phyloP scores from a whole-genome alignment of 2,329 filamentous ascomycete species.

The Falciphora oryzae region DNA sequence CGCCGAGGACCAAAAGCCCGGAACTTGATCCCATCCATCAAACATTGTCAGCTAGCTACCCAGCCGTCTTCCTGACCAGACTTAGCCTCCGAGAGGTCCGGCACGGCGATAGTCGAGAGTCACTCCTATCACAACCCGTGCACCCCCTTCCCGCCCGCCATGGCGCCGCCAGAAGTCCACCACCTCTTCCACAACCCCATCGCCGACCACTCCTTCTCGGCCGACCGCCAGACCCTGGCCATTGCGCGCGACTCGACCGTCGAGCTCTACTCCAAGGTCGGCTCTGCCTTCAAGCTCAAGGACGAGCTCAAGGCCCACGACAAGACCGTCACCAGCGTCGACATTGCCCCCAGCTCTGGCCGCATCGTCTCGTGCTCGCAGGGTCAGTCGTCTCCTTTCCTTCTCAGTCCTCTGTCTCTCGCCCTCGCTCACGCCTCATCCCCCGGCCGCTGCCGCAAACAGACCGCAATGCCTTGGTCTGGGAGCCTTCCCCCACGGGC shows the following conservation, averaged over 20 bases:
- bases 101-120: slow-evolving; percentile 87
- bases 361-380: slow-evolving; percentile 98
- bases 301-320: slow-evolving; percentile 96
- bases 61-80: background rate
- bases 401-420: background rate
- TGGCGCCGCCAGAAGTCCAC: slow-evolving; percentile 86
- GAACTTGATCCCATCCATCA: background rate
- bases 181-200: slow-evolving; percentile 96
- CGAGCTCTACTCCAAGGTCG: slow-evolving; percentile 75
- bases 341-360: slow-evolving; percentile 85
- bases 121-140: slow-evolving; percentile 67
- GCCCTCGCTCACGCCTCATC: background rate
- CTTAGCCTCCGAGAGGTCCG: background rate
- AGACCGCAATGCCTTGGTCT: slow-evolving; percentile 98
- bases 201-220: slow-evolving; percentile 95
- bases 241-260: slow-evolving; percentile 87
- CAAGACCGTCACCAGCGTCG: slow-evolving; percentile 92
- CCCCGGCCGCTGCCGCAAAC: slow-evolving; percentile 7
- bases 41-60: background rate
- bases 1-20: background rate
- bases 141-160: slow-evolving; percentile 35
- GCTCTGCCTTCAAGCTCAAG: slow-evolving; percentile 72
- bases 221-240: slow-evolving; percentile 80
- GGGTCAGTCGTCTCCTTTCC: slow-evolving; percentile 44
- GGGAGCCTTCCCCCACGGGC: slow-evolving; percentile 86